A percentile compares a stretch with the other conserved stretches of the same genome.
phyloP scores from a whole-genome alignment of 2,329 filamentous ascomycete genomes.

The Phyllosticta citribraziliensis region DNA sequence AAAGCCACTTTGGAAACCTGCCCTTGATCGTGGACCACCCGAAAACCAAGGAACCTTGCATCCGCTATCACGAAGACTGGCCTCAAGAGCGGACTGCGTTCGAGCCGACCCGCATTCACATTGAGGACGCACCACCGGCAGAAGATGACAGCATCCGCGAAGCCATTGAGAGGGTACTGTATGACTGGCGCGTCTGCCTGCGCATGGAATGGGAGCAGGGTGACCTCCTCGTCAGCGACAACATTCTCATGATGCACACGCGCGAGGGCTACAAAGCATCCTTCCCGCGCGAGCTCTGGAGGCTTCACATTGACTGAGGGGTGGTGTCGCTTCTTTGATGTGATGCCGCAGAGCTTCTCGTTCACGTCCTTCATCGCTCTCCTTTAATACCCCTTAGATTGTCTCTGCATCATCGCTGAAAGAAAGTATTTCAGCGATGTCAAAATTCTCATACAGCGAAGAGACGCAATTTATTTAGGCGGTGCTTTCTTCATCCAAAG shows the following conservation, averaged over 20 bases:
- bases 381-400: neutral
- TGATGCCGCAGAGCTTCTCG: neutral
- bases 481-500: neutral
- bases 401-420: neutral
- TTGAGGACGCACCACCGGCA: neutral
- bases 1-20: slow-evolving; percentile 34
- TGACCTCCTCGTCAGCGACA: slow-evolving; percentile 46
- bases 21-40: slow-evolving; percentile 40
- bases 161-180: slow-evolving; percentile 34
- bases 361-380: neutral
- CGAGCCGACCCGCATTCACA: slow-evolving; percentile 26
- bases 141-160: slow-evolving; percentile 1
- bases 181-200: slow-evolving; percentile 42
- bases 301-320: slow-evolving; percentile 9
- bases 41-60: slow-evolving; percentile 35
- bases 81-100: slow-evolving; percentile 43
- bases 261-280: slow-evolving; percentile 4
- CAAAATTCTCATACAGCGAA: too few species aligned
- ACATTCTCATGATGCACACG: slow-evolving; percentile 42
- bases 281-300: slow-evolving; percentile 8
- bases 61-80: slow-evolving; percentile 49
- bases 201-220: slow-evolving; percentile 47
- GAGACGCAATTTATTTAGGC: neutral
- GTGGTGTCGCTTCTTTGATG: neutral
- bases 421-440: neutral